Base-by-base conservation (phyloP, 495 filamentous ascomycete species). In the Aspergillus biplanus region DNA sequence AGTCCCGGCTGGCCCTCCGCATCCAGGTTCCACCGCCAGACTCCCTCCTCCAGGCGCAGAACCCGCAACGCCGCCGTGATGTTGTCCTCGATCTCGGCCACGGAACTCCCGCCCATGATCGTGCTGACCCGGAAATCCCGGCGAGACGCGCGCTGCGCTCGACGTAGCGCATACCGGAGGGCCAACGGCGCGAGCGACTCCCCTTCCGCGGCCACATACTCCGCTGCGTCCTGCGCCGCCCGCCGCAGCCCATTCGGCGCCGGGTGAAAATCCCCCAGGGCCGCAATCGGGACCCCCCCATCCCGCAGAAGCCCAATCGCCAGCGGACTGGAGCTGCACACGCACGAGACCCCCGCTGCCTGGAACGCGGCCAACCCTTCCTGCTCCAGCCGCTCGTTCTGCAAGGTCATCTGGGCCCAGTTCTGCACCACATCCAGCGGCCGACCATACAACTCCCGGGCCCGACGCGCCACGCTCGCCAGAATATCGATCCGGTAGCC, bases 341-440 rank as follows among this genome's bases (percentile, higher is more conserved):
- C 59, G 31, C 59, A 62, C 0, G n/a, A 35, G 7, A 62, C 59
- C 7, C 59, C 52, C 4, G 59, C 59, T 0, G 53, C 59, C 33
- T 12, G 53, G 52, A 62, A 62, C 3, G 33, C 15, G 6, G 35
- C 52, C 52, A 62, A 32, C 6, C 59, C 59, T 7, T 62, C 59
- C 15, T 32, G 50, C 52, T 62, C 59, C 13, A 62, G 52, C 7
- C 52, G 34, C 32, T 62, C 52, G 21, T 62, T 62, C 59, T 62
- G 59, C 52, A 62, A 42, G n/a, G 59, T 62, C 52, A 62, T 48
- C 59, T 62, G 59, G 15, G 59, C 59, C 59, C 59, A 62, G n/a
- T 48, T 62, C 31, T 62, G 59, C 4, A 62, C 46, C 4, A 62
- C 59, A 37, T 62, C 59, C 9, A 62, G 13, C 6, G 52, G 52